Base-by-base conservation (phyloP, 208 protist species). In the Herpetomonas tarakana region DNA sequence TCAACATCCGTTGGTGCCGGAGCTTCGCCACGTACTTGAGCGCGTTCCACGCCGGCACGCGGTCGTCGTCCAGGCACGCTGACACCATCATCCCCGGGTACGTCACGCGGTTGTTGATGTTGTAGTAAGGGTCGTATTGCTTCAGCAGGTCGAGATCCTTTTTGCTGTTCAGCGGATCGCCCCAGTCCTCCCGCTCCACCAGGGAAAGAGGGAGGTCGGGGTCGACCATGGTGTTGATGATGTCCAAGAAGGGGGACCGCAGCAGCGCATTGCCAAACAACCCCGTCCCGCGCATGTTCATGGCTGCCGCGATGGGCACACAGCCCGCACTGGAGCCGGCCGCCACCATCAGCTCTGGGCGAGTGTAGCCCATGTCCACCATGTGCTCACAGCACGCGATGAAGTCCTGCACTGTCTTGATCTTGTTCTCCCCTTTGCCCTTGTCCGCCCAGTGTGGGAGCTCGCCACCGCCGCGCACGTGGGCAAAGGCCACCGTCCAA, bases 171-270 rank as follows among this genome's bases (percentile, higher is more conserved):
- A 93, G 78, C 51, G 93, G 93, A 69, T 97, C 96, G 22, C 95
- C 95, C 94, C 96, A 98, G 65, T 97, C 93, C 27, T 93, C 84
- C n/a, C 84, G 91, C 61, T 98, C 93, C 11, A 78, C 88, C 2
- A 93, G 61, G 26, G 93, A 96, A 16, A 98, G 78, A 18, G 95
- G 93, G 7, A 98, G 71, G 49, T 91, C 78, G 26, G 83, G 76
- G 61, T 97, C 92, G 7, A 74, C 52, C 93, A 98, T 97, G 29
- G 94, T 98, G 74, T 88, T 96, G 53, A 96, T 85, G 9, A 97
- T 64, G 64, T 98, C 96, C 19, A 98, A 74, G 66, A 98, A 98
- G 0, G 94, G 93, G 9, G 95, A 92, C 9, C 88, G 88, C 58
- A 94, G 52, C 24, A 97, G 74, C 0, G 71, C 92, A 46, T 89